A percentile compares a stretch with the other conserved stretches of the same genome.
Conservation (phyloP, 257 asterid genomes). For the Eucommia ulmoides region DNA sequence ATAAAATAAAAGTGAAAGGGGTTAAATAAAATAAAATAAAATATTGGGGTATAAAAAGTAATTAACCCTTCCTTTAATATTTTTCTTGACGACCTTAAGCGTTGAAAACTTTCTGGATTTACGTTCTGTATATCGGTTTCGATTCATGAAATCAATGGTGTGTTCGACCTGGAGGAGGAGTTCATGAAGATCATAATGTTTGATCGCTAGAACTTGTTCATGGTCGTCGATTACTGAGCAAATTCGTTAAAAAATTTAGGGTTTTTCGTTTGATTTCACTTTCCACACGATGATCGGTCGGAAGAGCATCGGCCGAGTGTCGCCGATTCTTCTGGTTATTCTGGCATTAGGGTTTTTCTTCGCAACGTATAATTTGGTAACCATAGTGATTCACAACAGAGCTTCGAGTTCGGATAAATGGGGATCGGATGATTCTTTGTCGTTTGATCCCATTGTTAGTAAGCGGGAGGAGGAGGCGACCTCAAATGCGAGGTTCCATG, state of each 20-base stretch:
- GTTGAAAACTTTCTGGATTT: too few relatives aligned
- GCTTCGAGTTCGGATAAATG: constrained; percentile 8
- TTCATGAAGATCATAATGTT: not conserved
- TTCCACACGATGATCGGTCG: constrained; percentile 31
- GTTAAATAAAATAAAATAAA: too few relatives aligned
- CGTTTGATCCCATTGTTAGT: constrained; percentile 38
- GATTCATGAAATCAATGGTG: too few relatives aligned
- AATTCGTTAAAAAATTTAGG: too few relatives aligned
- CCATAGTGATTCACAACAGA: constrained; percentile 51
- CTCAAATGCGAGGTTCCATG: constrained; percentile 47
- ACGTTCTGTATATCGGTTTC: too few relatives aligned
- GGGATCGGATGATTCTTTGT: constrained; percentile 19
- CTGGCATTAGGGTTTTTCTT: constrained; percentile 68
- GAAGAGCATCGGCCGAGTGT: constrained; percentile 57
- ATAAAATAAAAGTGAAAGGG: too few relatives aligned
- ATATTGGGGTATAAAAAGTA: too few relatives aligned
- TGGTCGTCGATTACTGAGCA: too few relatives aligned
- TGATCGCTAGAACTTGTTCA: not conserved
- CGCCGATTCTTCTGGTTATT: constrained; percentile 51
- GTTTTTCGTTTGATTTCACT: not conserved
- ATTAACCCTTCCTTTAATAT: too few relatives aligned
- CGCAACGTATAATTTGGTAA: constrained; percentile 68
- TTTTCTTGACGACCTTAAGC: too few relatives aligned
- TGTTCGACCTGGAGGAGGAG: too few relatives aligned
- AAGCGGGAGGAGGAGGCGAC: constrained; percentile 25